phyloP scores from a whole-genome alignment of 179 eudicot species.

The Drosera spatulata region DNA sequence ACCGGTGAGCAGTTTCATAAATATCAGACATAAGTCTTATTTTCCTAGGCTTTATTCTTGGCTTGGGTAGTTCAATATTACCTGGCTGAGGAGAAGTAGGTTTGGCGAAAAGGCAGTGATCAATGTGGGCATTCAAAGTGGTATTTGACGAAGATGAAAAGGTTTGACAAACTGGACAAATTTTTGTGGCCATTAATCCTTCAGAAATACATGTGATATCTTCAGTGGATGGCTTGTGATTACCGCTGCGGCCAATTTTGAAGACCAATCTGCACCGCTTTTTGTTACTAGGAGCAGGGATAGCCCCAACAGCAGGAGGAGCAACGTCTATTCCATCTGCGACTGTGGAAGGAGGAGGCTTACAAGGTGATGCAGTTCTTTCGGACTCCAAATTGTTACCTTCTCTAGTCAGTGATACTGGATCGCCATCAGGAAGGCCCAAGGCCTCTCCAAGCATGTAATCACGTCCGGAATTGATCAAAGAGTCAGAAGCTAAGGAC shows the following conservation, averaged over 20 bases:
- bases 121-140: conserved; percentile 92
- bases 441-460: conserved; percentile 14
- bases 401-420: conserved; percentile 22
- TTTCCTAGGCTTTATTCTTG: conserved; percentile 70
- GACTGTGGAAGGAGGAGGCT: conserved; percentile 28
- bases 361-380: conserved; percentile 28
- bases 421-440: conserved; percentile 18
- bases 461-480: conserved; percentile 12
- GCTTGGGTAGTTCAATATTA: conserved; percentile 36
- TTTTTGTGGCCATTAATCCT: conserved; percentile 45
- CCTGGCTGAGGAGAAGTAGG: conserved; percentile 37
- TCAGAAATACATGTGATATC: conserved; percentile 30
- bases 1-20: conserved; percentile 45
- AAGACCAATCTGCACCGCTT: conserved; percentile 46
- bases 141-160: conserved; percentile 89
- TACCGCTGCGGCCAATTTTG: conserved; percentile 28
- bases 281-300: conserved; percentile 16
- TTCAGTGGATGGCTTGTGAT: conserved; percentile 22
- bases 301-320: conserved; percentile 23
- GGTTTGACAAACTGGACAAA: conserved; percentile 83
- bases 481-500: conserved; percentile 5
- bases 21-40: conserved; percentile 69
- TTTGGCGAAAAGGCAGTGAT: conserved; percentile 80
- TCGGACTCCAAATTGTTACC: conserved; percentile 30
- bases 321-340: conserved; percentile 25